phyloP scores from a whole-genome alignment of 2,329 filamentous ascomycete species.

The Trichophaea hybrida region DNA sequence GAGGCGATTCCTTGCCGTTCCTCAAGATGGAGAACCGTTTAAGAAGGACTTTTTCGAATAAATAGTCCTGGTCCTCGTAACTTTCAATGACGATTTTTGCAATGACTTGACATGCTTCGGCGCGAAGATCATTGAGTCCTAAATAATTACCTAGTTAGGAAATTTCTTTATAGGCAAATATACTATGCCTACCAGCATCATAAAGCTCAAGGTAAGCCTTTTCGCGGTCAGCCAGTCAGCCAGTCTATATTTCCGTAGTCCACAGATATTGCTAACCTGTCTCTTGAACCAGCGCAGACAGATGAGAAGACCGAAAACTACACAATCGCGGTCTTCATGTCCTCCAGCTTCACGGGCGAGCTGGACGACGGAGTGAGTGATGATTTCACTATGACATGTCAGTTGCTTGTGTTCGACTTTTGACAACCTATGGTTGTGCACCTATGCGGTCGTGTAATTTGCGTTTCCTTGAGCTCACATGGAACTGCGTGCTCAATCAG shows the following conservation, averaged over 20 bases:
- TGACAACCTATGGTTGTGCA: neutral
- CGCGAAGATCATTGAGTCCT: slow-evolving; percentile 48
- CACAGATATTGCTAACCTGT: slow-evolving; percentile 37
- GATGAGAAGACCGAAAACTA: slow-evolving; percentile 71
- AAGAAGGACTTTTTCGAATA: slow-evolving; percentile 68
- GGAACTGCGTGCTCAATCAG: slow-evolving; percentile 70
- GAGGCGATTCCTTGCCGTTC: slow-evolving; percentile 54
- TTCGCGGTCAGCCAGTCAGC: neutral
- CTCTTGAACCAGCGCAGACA: slow-evolving; percentile 62
- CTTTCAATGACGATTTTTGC: slow-evolving; percentile 76
- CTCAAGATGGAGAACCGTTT: slow-evolving; percentile 75
- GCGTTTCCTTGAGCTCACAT: slow-evolving; percentile 67
- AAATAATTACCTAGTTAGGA: too few relatives aligned
- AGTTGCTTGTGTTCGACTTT: neutral
- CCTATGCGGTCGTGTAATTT: slow-evolving; percentile 58
- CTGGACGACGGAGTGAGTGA: slow-evolving; percentile 63
- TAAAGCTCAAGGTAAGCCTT: slow-evolving; percentile 54
- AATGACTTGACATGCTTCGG: slow-evolving; percentile 75
- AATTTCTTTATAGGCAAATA: neutral
- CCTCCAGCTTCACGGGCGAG: slow-evolving; percentile 74
- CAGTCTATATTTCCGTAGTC: slow-evolving; percentile 20
- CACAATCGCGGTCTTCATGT: slow-evolving; percentile 57
- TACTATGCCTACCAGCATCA: slow-evolving; percentile 48
- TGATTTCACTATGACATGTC: slow-evolving; percentile 48
- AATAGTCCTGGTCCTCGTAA: slow-evolving; percentile 63